These are phyloP conservation scores for Suhomyces yuchorum DNA, from an alignment of 1,139 yeast species.

Conservation along the genomic window DNA sequence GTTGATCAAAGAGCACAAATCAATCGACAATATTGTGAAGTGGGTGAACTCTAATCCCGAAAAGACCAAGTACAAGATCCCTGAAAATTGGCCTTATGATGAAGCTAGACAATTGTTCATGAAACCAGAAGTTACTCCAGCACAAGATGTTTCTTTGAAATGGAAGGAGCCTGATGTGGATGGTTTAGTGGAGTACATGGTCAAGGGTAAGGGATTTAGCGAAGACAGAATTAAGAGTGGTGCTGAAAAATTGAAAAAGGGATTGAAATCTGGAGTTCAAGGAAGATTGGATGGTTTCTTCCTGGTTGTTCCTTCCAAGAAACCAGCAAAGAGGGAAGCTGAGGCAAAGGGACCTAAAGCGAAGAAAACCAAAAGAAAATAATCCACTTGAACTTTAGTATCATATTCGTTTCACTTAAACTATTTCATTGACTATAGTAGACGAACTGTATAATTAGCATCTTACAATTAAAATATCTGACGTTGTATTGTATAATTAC, in stretches of 20 bases:
- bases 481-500: background rate
- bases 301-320: slow-evolving; percentile 61
- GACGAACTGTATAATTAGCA: background rate
- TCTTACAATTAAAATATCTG: background rate
- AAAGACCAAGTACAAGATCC: slow-evolving; percentile 72
- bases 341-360: slow-evolving; percentile 21
- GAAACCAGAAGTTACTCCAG: slow-evolving; percentile 74
- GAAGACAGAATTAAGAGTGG: slow-evolving; percentile 91
- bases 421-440: background rate
- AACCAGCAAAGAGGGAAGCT: slow-evolving; percentile 27
- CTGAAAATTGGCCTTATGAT: slow-evolving; percentile 92
- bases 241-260: slow-evolving; percentile 81
- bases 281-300: slow-evolving; percentile 93
- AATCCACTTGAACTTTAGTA: too few species aligned
- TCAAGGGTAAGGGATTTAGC: slow-evolving; percentile 78
- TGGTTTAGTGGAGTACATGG: slow-evolving; percentile 71
- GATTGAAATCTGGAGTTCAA: slow-evolving; percentile 81
- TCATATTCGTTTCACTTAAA: too few species aligned
- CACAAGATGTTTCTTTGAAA: slow-evolving; percentile 63
- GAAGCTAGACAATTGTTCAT: slow-evolving; percentile 85
- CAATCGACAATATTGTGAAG: slow-evolving; percentile 75
- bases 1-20: slow-evolving; percentile 80
- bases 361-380: slow-evolving; percentile 24
- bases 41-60: slow-evolving; percentile 61
- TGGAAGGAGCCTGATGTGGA: slow-evolving; percentile 83